A percentile compares a stretch with the other conserved stretches of the same genome.
phyloP scores from a whole-genome alignment of 768 basidiomycete species.

The Amanita subjunquillea region DNA sequence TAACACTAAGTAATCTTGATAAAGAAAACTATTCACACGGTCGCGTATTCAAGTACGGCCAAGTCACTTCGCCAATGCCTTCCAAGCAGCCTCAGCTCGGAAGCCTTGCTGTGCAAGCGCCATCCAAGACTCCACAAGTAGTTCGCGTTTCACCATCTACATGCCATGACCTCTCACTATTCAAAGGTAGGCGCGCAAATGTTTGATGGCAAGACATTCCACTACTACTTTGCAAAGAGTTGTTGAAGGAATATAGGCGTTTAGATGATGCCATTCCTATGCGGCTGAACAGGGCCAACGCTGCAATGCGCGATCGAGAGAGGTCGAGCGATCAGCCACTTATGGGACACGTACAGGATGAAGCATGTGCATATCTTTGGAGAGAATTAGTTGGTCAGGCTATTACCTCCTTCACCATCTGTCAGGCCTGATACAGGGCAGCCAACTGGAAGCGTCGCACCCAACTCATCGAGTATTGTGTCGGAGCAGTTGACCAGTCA shows the following conservation, averaged over 20 bases:
- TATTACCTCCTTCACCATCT: conserved; percentile 8
- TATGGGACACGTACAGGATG: conserved; percentile 52
- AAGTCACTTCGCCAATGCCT: conserved; percentile 18
- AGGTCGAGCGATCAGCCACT: conserved; percentile 31
- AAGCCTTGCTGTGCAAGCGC: conserved; percentile 60
- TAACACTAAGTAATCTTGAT: not conserved
- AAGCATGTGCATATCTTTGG: conserved; percentile 72
- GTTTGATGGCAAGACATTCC: not conserved
- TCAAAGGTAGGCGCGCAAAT: conserved; percentile 46
- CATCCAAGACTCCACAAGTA: conserved; percentile 44
- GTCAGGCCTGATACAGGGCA: conserved; percentile 13
- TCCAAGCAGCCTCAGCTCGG: conserved; percentile 42
- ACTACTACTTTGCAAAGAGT: conserved; percentile 34
- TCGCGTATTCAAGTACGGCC: too few species aligned
- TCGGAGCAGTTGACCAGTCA: conserved; percentile 55
- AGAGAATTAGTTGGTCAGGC: conserved; percentile 64
- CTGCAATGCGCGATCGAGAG: conserved; percentile 65
- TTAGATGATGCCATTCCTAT: conserved; percentile 75
- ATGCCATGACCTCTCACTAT: conserved; percentile 65
- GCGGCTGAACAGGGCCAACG: conserved; percentile 72
- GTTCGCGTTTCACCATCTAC: conserved; percentile 68
- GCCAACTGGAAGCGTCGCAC: conserved; percentile 66
- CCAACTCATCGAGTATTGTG: conserved; percentile 70
- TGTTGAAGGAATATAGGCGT: conserved; percentile 72
- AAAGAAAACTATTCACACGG: not conserved